Evolutionary conservation across 2,329 filamentous ascomycete species (phyloP), one percentile per base, ranked within the genome.

Genomic region (Colletotrichum liriopes): DNA sequence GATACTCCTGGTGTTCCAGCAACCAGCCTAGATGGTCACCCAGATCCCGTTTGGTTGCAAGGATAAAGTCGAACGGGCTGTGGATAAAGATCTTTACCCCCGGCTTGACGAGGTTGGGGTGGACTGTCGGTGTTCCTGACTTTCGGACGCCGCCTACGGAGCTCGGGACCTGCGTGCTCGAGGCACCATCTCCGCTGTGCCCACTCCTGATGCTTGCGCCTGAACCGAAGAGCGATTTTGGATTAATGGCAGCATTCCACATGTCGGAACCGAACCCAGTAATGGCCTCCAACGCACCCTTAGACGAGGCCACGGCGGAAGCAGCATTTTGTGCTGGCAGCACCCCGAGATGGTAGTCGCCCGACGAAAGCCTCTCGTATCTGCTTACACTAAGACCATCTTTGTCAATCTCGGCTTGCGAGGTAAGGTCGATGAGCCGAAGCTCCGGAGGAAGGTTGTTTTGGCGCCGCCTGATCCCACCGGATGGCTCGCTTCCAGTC

Each of bases 61-160:
- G 85, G n/a, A 98, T 93, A 77, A 95, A 98, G 82, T 99, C 96
- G 79, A 97, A 99, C 0, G 96, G 96, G 77, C 95, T 98, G 78
- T 98, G 95, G 51, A 99, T 94, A 79, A 98, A 98, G 20, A 99
- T 93, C 78, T 98, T 88, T 76, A 87, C 81, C 1, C 89, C 87
- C 62, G 85, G 85, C 77, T 90, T 87, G 75, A 87, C 77, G 74
- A 93, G 80, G 76, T 86, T 86, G 66, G 89, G 82, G 78, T 92
- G 87, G 2, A 87, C 83, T 14, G 67, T 62, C 20, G 62, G 71
- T 7, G 49, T 35, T 6, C 54, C 47, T 11, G 39, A 59, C 41
- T 23, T 67, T 47, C 79, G 76, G 5, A 81, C 76, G 65, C 82
- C 86, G 7, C 78, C 81, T 5, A 79, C 74, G 4, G 77, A 78